These are phyloP conservation scores for Talaromyces wortmannii DNA, from an alignment of 495 filamentous ascomycete species.

Conservation along the genomic window DNA sequence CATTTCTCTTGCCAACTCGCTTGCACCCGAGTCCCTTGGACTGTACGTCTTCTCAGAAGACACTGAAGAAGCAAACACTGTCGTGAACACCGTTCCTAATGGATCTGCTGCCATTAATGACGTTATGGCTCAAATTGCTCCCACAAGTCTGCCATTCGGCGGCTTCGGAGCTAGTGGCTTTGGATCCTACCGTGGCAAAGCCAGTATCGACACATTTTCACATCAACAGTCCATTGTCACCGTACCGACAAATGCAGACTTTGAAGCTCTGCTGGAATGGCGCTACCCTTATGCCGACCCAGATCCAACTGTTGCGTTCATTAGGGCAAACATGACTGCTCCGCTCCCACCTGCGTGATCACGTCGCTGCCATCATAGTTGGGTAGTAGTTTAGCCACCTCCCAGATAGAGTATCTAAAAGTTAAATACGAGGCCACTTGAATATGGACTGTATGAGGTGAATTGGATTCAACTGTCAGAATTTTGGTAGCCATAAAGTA, in stretches of 20 bases:
- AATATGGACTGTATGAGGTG: too few species aligned
- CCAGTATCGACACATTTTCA: background rate
- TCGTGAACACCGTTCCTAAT: background rate
- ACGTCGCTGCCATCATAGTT: too few species aligned
- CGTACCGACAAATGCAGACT: background rate
- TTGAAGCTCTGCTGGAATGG: background rate
- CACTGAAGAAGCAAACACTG: background rate
- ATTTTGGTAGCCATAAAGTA: too few species aligned
- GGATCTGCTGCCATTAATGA: background rate
- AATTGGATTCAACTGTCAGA: too few species aligned
- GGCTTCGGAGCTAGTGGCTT: background rate
- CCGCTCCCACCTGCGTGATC: background rate
- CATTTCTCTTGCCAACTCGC: background rate
- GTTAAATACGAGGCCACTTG: too few species aligned
- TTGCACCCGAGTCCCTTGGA: background rate
- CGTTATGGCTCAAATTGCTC: background rate
- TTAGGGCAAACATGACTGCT: background rate
- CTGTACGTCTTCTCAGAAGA: slow-evolving; percentile 1
- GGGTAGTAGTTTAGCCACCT: too few species aligned
- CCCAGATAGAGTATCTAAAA: too few species aligned
- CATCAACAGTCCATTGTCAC: background rate
- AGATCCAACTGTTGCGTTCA: background rate
- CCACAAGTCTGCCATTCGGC: background rate
- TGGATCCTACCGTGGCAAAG: background rate
- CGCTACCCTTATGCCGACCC: background rate